Conservation (phyloP, 2,329 filamentous ascomycete genomes). For the Ascochyta rabiei region DNA sequence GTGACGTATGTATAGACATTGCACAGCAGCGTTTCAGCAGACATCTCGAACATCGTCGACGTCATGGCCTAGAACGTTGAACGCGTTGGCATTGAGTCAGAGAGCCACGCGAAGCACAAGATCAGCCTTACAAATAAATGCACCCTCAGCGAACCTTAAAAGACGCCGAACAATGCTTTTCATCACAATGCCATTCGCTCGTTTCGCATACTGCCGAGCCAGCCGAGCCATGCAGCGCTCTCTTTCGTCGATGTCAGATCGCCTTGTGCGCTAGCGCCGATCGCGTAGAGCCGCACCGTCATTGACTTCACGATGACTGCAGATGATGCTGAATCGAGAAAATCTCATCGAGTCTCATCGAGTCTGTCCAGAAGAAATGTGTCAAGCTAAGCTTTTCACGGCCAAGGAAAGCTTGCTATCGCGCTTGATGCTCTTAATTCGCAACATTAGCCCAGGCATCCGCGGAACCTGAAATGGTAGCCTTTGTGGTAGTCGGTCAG, state of each 20-base stretch:
- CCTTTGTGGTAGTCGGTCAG: not conserved
- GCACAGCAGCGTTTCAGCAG: no score
- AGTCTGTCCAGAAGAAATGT: not conserved
- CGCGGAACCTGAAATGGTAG: not conserved
- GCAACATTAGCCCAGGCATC: not conserved
- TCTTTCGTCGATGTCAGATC: conserved; percentile 15
- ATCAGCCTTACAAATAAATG: conserved; percentile 12
- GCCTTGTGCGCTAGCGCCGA: conserved; percentile 6
- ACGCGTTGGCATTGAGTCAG: not conserved
- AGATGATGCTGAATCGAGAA: not conserved
- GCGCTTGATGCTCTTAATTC: conserved; percentile 5
- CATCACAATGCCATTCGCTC: not conserved
- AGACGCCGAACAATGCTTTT: not conserved
- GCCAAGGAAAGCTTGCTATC: not conserved
- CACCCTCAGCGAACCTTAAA: conserved; percentile 5
- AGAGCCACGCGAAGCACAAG: not conserved
- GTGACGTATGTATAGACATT: no score
- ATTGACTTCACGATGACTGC: conserved; percentile 11
- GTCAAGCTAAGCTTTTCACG: conserved; percentile 9
- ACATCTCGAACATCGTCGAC: not conserved
- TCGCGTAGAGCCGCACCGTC: conserved; percentile 17
- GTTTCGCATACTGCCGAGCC: not conserved
- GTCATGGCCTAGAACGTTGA: not conserved
- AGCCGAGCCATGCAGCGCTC: not conserved
- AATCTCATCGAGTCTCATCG: no score